These are phyloP conservation scores for Pichia sporocuriosa DNA, from an alignment of 805 yeast genomes.

Conservation along the genomic window DNA sequence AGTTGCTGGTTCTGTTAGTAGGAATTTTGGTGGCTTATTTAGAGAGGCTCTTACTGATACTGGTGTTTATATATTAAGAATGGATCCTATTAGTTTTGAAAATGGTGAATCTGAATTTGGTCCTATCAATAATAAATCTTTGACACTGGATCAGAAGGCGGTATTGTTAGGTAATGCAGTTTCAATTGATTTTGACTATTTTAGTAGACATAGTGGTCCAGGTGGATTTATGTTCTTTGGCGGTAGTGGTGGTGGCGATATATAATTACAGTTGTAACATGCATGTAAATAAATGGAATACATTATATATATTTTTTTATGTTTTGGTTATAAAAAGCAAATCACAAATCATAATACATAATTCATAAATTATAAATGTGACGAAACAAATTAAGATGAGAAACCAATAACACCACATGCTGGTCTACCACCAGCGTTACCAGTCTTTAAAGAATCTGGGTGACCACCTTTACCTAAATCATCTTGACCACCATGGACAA, in stretches of 20 bases:
- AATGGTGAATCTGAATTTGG: conserved; percentile 51
- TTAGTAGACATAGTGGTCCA: conserved; percentile 78
- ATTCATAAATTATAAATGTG: background rate
- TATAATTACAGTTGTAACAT: background rate
- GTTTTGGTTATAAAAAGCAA: no score
- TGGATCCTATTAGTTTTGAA: conserved; percentile 66
- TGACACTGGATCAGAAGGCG: conserved; percentile 79
- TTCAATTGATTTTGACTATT: conserved; percentile 92
- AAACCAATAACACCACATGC: conserved; percentile 98
- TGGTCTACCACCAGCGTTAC: conserved; percentile 97
- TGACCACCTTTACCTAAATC: conserved; percentile 94
- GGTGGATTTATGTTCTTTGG: conserved; percentile 41
- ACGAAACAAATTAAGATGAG: conserved; percentile 34
- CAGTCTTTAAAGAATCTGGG: conserved; percentile 87
- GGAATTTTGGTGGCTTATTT: conserved; percentile 94
- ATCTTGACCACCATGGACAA: conserved; percentile 86
- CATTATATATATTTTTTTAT: no score
- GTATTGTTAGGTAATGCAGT: conserved; percentile 81
- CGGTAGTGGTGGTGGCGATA: conserved; percentile 15
- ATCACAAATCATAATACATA: background rate
- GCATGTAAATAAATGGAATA: background rate
- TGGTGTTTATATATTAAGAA: conserved; percentile 76
- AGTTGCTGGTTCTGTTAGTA: conserved; percentile 70
- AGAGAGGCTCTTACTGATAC: conserved; percentile 92
- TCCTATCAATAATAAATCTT: conserved; percentile 31